Evolutionary conservation across 768 basidiomycete genomes (phyloP), one percentile per base, ranked within the genome.

Genomic region (Suillus ampliporus): DNA sequence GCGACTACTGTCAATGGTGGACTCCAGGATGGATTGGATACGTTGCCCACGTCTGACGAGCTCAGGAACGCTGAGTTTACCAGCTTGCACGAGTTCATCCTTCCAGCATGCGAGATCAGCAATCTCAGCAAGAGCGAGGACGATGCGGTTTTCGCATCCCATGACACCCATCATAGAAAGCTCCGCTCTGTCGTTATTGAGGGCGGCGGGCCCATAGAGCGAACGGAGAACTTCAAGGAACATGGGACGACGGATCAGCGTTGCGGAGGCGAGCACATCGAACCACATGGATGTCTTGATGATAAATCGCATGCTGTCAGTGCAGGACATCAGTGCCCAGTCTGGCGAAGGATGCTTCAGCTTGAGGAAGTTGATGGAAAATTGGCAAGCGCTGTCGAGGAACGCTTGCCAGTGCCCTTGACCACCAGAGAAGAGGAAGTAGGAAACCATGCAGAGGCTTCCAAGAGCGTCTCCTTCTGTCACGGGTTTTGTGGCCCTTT

Each of bases 271-370:
- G 57, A 94, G 82, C 40, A 94, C 90, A 72, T 94, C 92, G 73
- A 94, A 92, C 92, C 92, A 94, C 60, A 94, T 87, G 17, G 90
- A 86, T 31, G 92, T 89, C 74, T 92, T 92, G 76, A 93, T 82
- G 71, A 94, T 88, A 75, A 93, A 93, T 41, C 77, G 84, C 73
- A 78, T 82, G 76, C 79, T 86, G 80, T 79, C 82, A 23, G 71
- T 65, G 67, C 83, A 86, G 17, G 64, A 61, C 38, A 78, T 62
- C 14, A 91, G 79, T 8, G 82, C 81, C 53, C 80, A 78, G 58
- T 77, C 76, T 10, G 83, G 80, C 28, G 80, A 79, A 37, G 68
- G 68, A 5, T 62, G 68, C 17, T 72, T 67, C 62, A 78, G 69
- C 37, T 78, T 64, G 58, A 92, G 80, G 23, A 88, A 68, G 40